Conservation (phyloP, 1,139 yeast genomes). For the Eremothecium sinecaudum region DNA sequence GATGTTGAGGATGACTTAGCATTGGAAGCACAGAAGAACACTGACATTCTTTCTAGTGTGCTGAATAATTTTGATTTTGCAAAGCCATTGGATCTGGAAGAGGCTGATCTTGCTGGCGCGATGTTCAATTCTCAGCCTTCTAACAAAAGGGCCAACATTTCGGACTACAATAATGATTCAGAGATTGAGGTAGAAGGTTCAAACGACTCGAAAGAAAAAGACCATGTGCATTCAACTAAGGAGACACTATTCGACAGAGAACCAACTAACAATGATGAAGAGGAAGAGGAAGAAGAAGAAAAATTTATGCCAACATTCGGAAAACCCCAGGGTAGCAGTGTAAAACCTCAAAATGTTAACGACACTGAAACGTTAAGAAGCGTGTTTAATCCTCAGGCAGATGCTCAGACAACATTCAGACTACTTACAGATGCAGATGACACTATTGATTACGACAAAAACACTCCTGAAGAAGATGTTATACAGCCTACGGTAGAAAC, state of each 20-base stretch:
- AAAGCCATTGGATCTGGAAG: slow-evolving; percentile 46
- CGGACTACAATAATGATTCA: not conserved
- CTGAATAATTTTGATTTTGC: slow-evolving; percentile 50
- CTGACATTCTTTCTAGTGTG: slow-evolving; percentile 44
- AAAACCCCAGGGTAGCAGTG: slow-evolving; percentile 5
- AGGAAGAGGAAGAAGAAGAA: slow-evolving; percentile 29
- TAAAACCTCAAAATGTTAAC: slow-evolving; percentile 15
- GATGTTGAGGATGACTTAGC: slow-evolving; percentile 23
- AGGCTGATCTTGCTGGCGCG: slow-evolving; percentile 37
- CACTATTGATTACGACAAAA: slow-evolving; percentile 32
- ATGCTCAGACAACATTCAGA: slow-evolving; percentile 28
- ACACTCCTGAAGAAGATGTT: slow-evolving; percentile 14
- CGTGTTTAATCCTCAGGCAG: slow-evolving; percentile 47
- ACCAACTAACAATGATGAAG: slow-evolving; percentile 1
- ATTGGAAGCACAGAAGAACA: slow-evolving; percentile 34
- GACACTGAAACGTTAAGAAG: slow-evolving; percentile 55
- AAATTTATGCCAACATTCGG: slow-evolving; percentile 50
- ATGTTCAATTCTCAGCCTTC: slow-evolving; percentile 30
- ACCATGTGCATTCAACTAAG: not conserved
- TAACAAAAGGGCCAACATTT: slow-evolving; percentile 7
- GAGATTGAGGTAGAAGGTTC: not conserved
- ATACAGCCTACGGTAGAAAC: slow-evolving; percentile 13
- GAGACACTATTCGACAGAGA: slow-evolving; percentile 20
- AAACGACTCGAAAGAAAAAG: not conserved
- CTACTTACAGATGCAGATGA: slow-evolving; percentile 32